phyloP scores from a whole-genome alignment of 1,139 yeast species.

The Blastobotrys buckinghamii region DNA sequence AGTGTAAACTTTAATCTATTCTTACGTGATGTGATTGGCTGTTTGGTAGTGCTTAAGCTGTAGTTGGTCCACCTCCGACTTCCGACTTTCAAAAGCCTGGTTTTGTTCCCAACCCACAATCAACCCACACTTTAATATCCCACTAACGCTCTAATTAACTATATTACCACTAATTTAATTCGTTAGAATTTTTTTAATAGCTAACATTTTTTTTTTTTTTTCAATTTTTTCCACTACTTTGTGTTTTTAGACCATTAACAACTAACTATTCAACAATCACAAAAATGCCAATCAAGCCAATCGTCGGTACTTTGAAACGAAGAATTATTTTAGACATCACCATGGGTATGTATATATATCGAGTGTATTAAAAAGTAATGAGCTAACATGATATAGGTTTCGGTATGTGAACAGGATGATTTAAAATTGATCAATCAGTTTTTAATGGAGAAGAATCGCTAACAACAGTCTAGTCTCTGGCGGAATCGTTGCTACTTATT shows the following conservation, averaged over 20 bases:
- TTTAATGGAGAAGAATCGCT: neutral
- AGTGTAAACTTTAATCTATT: neutral
- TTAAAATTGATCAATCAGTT: neutral
- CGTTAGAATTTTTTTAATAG: neutral
- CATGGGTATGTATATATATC: slow-evolving; percentile 43
- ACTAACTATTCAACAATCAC: slow-evolving; percentile 3
- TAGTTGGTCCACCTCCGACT: no score
- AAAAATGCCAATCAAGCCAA: slow-evolving; percentile 58
- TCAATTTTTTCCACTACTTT: neutral
- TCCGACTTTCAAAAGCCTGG: neutral
- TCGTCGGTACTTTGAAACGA: slow-evolving; percentile 78
- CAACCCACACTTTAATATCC: no score
- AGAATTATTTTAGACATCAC: slow-evolving; percentile 75
- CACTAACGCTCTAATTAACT: no score
- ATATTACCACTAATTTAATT: neutral
- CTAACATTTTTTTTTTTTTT: neutral
- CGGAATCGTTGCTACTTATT: slow-evolving; percentile 48
- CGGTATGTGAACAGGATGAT: slow-evolving; percentile 9
- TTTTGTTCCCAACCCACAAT: neutral
- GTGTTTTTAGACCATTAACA: neutral
- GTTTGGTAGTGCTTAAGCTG: neutral
- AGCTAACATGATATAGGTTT: no score
- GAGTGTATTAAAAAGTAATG: neutral
- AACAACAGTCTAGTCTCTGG: slow-evolving; percentile 37
- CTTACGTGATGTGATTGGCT: slow-evolving; percentile 1